Conservation (phyloP, 495 filamentous ascomycete genomes). For the Trichoderma virens region DNA sequence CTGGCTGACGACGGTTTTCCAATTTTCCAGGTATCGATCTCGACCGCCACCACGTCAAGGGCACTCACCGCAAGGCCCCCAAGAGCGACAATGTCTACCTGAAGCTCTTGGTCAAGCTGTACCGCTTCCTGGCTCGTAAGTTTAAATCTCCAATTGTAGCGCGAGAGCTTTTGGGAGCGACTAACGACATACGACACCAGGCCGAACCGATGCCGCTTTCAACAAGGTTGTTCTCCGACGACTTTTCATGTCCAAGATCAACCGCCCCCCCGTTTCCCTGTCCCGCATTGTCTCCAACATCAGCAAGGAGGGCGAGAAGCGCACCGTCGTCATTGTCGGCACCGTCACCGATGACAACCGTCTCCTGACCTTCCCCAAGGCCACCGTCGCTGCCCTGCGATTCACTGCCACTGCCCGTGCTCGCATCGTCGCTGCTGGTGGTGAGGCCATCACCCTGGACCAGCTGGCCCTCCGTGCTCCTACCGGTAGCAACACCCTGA, state of each 20-base stretch:
- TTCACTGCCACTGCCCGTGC: conserved; percentile 95
- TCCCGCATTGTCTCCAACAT: conserved; percentile 74
- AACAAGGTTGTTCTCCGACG: conserved; percentile 95
- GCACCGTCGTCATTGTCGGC: conserved; percentile 87
- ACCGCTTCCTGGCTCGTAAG: conserved; percentile 96
- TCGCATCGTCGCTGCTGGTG: conserved; percentile 84
- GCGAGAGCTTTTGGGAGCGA: neutral
- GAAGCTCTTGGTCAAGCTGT: conserved; percentile 96
- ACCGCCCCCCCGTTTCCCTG: conserved; percentile 90
- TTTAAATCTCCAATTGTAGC: conserved; percentile 17
- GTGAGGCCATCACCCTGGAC: conserved; percentile 89
- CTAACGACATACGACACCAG: conserved; percentile 34
- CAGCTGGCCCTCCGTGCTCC: conserved; percentile 90
- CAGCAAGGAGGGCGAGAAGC: conserved; percentile 62
- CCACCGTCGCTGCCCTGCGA: conserved; percentile 83
- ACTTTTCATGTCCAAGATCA: conserved; percentile 94
- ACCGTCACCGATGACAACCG: conserved; percentile 97
- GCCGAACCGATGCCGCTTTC: conserved; percentile 92
- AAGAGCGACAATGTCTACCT: conserved; percentile 98
- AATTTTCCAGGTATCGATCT: conserved; percentile 56
- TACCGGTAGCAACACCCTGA: conserved; percentile 87
- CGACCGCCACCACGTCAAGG: conserved; percentile 75
- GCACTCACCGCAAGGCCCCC: conserved; percentile 84
- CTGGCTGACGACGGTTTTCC: conserved; percentile 44
- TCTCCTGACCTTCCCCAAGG: conserved; percentile 78